Base-by-base conservation (phyloP, 2,329 filamentous ascomycete species). In the Pseudogymnoascus sp. region DNA sequence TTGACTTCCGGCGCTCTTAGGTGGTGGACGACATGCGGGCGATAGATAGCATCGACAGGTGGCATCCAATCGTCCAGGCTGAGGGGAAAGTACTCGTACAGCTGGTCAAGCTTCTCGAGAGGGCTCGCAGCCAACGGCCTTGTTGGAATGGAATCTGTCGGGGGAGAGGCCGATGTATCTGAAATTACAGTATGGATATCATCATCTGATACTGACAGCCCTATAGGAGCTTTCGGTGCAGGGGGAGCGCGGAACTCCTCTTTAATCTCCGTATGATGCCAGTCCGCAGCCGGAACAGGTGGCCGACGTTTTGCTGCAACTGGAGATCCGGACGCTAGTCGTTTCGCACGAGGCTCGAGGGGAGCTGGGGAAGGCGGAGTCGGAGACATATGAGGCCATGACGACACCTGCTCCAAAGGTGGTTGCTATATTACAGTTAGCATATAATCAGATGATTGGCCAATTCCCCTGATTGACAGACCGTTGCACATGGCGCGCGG, bases 21-120 rank as follows among this genome's bases (percentile, higher is more conserved):
- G 73, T 97, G 93, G 75, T 97, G 93, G 2, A 97, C 93, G 15
- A 96, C 91, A 74, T 97, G 93, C 5, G 93, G 93, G 59, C 91
- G 82, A 73, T 96, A 96, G 15, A 96, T 88, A 4, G 91, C 91
- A 75, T 96, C 91, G 2, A 96, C 90, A 0, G 91, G 91, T 1
- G 89, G 89, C 84, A 93, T 91, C 89, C 89, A 97, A 72, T 97
- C 93, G 73, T 97, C 92, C 64, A 96, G 78, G 59, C 89, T 92
- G 15, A 97, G 80, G 0, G 93, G 93, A 67, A 97, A 97, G 73
- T 97, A 97, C 76, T 97, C 93, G 73, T 97, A 97, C 17, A 97
- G 78, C 67, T 60, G 56, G 56, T 60, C 56, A 15, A 60, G 44
- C 44, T 53, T 53, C 23, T 53, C 44, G 23, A 53, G 44, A 31